Percentiles rank a stretch among this genome's conserved stretches.
Conservation (phyloP, 352 stramenopile genomes). For the Globisporangium camurandrum region DNA sequence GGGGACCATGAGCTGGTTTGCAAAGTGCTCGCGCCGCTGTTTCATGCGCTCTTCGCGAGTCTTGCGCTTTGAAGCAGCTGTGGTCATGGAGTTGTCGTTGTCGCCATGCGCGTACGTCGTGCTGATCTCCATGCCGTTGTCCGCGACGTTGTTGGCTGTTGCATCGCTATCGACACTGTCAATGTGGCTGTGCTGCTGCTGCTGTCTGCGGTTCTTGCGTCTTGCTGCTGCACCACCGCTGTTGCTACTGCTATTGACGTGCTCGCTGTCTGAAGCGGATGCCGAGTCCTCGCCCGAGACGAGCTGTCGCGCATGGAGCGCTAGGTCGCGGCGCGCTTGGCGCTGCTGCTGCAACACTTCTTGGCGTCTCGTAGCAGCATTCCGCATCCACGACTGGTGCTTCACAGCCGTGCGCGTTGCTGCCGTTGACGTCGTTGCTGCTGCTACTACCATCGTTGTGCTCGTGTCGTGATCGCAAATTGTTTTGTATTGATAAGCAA, state of each 20-base stretch:
- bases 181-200: background rate
- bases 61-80: conserved; percentile 53
- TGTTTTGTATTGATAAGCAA: background rate
- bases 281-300: conserved; percentile 23
- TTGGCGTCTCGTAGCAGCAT: conserved; percentile 45
- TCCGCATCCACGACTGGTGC: conserved; percentile 51
- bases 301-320: conserved; percentile 65
- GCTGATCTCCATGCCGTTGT: conserved; percentile 21
- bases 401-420: conserved; percentile 56
- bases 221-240: background rate
- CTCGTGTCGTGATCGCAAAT: background rate
- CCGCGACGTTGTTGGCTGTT: background rate
- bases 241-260: no score
- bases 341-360: conserved; percentile 61
- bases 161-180: background rate
- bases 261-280: conserved; percentile 19
- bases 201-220: conserved; percentile 10
- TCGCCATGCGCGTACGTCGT: conserved; percentile 4
- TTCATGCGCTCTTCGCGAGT: conserved; percentile 77
- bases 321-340: conserved; percentile 70
- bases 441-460: background rate
- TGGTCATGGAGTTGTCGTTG: no score
- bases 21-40: conserved; percentile 63
- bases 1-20: conserved; percentile 76
- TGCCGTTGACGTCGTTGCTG: background rate